Conservation (phyloP, 306 rosid genomes). For the Alnus glutinosa region DNA sequence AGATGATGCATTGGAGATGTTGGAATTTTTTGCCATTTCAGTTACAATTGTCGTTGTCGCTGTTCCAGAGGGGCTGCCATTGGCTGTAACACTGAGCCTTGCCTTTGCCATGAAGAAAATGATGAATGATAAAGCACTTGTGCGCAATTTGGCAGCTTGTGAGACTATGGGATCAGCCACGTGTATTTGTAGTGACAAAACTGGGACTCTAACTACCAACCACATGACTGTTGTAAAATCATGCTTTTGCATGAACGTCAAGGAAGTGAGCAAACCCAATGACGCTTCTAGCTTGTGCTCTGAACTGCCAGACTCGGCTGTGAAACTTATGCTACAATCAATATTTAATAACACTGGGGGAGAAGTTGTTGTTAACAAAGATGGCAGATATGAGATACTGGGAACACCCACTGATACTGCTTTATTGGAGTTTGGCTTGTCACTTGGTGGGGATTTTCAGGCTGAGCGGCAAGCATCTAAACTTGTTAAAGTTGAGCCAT, state of each 20-base stretch:
- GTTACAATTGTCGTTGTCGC: conserved; percentile 97
- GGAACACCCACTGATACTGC: conserved; percentile 94
- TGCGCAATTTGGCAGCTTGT: conserved; percentile 94
- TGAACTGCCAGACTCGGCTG: conserved; percentile 61
- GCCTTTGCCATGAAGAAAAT: conserved; percentile 98
- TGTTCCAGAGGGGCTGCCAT: conserved; percentile 94
- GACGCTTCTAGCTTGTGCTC: conserved; percentile 53
- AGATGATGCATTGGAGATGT: conserved; percentile 72
- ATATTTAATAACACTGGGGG: conserved; percentile 91
- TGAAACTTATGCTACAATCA: conserved; percentile 66
- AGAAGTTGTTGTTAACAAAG: conserved; percentile 77
- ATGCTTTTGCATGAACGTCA: conserved; percentile 75
- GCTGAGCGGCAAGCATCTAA: conserved; percentile 62
- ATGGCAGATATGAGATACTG: conserved; percentile 70
- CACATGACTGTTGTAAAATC: conserved; percentile 95
- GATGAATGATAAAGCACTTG: conserved; percentile 99
- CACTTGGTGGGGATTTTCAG: conserved; percentile 79
- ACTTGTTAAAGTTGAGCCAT: conserved; percentile 88
- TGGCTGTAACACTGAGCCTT: conserved; percentile 95
- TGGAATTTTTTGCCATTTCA: conserved; percentile 89
- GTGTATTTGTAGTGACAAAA: conserved; percentile 90
- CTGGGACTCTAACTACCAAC: conserved; percentile 94
- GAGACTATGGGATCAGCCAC: conserved; percentile 99
- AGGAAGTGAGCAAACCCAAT: conserved; percentile 42
- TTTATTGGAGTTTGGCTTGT: conserved; percentile 75